These are phyloP conservation scores for Trichosporon coremiiforme DNA, from an alignment of 1,284 basidiomycete genomes.

Conservation along the genomic window DNA sequence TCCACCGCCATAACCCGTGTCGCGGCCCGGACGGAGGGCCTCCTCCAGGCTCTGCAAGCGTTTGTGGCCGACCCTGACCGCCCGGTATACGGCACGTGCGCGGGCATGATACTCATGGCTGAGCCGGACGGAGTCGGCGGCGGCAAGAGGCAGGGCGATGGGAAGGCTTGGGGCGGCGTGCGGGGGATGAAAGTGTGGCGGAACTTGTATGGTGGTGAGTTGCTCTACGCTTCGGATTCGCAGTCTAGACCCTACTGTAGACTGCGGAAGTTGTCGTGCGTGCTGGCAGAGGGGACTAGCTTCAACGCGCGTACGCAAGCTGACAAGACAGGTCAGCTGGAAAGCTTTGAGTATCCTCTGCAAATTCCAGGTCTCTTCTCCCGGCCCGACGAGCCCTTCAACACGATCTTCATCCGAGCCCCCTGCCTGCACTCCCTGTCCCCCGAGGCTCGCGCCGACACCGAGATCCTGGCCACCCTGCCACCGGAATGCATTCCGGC, in stretches of 20 bases:
- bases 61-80: constrained; percentile 65
- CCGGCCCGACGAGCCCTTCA: constrained; percentile 68
- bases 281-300: too few species aligned
- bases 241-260: too few species aligned
- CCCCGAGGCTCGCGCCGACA: neutral
- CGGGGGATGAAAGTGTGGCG: constrained; percentile 72
- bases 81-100: constrained; percentile 95
- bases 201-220: constrained; percentile 81
- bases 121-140: constrained; percentile 66
- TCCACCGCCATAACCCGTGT: constrained; percentile 87
- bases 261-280: too few species aligned
- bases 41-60: constrained; percentile 75
- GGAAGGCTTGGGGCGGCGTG: constrained; percentile 67
- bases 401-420: constrained; percentile 92
- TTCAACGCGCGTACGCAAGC: too few species aligned
- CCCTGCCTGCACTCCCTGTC: constrained; percentile 59
- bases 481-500: constrained; percentile 63
- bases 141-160: constrained; percentile 61
- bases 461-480: constrained; percentile 65
- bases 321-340: constrained; percentile 59
- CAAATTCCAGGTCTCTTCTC: constrained; percentile 65
- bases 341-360: constrained; percentile 84
- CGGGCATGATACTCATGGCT: constrained; percentile 89
- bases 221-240: too few species aligned
- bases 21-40: constrained; percentile 73